Base-by-base conservation (phyloP, 352 stramenopile genomes). In the Pythium phragmitis region DNA sequence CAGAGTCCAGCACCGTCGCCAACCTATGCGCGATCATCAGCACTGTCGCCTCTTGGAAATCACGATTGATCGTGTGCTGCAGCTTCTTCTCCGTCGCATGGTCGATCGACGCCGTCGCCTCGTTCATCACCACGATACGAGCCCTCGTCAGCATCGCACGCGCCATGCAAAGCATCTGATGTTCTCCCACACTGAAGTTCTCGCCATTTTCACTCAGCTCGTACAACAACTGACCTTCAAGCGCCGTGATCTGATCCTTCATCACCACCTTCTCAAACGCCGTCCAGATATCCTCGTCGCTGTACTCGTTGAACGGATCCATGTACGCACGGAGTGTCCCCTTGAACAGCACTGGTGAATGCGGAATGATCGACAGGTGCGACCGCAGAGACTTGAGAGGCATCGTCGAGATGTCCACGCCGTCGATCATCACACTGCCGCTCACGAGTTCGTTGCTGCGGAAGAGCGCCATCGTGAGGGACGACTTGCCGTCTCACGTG, bases 1-100 rank as follows among this genome's bases (percentile, higher is more conserved):
- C 96, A 39, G 91, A 97, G 72, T 99, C 95, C 55, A 99, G 96
- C 65, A 99, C 94, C 12, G 97, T 98, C 60, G 99, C 89, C 16
- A 99, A 72, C 14, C 96, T 81, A 73, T 99, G 97, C 9, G 96
- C 96, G 60, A 99, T 97, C 2, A 96, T 98, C 23, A 99, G 59
- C 28, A 99, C 76, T 0, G 98, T 99, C 51, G 89, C 97, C 39
- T 90, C 65, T 17, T 70, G 60, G 67, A 99, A 99, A 57, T 86
- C 82, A 19, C 74, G 70, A 41, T 82, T 79, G 69, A 99, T 91
- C 51, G 93, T 77, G 11, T 69, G 66, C 76, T 94, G 86, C 36
- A 96, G 52, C 33, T 72, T 62, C 33, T 72, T 62, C 52, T 93
- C 83, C 23, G 79, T 98, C 14, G 85, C 87, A 67, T 92, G 82